phyloP scores from a whole-genome alignment of 2,329 filamentous ascomycete genomes.

The Fusarium nanum region DNA sequence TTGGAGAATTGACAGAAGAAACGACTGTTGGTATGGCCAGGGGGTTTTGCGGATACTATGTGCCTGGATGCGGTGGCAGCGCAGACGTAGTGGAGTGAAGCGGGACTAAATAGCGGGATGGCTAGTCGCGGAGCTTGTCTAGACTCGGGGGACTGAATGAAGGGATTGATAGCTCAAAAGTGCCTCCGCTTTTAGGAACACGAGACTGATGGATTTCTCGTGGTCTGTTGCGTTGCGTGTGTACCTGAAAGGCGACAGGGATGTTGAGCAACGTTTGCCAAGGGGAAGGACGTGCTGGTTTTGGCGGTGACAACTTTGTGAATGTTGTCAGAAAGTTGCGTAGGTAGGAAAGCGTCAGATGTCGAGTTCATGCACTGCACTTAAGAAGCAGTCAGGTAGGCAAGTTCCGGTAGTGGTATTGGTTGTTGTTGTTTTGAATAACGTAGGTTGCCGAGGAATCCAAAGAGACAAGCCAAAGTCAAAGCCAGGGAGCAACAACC shows the following conservation, averaged over 20 bases:
- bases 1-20: not conserved
- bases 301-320: conserved; percentile 31
- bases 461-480: conserved; percentile 12
- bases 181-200: conserved; percentile 38
- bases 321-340: not conserved
- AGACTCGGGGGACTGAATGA: conserved; percentile 17
- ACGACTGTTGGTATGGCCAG: conserved; percentile 13
- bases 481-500: conserved; percentile 15
- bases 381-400: not conserved
- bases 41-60: not conserved
- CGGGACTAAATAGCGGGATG: conserved; percentile 30
- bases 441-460: conserved; percentile 23
- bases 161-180: conserved; percentile 22
- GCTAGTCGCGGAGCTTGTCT: conserved; percentile 33
- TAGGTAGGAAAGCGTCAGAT: not conserved
- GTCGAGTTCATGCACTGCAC: conserved; percentile 31
- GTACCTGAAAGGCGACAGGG: conserved; percentile 30
- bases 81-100: conserved; percentile 23
- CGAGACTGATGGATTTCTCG: conserved; percentile 37
- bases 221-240: conserved; percentile 21
- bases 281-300: conserved; percentile 13
- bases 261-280: conserved; percentile 3
- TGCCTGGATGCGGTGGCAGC: conserved; percentile 27
- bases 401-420: conserved; percentile 9
- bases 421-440: conserved; percentile 22